Conservation (phyloP, 2,329 filamentous ascomycete species). For the Fusarium irregulare region DNA sequence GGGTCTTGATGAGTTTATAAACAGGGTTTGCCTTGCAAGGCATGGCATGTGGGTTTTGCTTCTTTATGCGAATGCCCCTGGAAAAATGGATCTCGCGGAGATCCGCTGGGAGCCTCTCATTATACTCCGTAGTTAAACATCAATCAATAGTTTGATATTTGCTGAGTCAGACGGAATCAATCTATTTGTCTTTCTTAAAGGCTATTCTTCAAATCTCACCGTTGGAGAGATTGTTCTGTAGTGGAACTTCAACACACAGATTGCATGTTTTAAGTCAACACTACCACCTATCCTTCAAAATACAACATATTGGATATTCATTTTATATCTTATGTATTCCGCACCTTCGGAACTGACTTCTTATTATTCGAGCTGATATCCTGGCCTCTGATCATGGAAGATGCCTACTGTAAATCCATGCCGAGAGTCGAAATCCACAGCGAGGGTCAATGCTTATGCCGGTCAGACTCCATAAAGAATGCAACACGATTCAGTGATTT, state of each 20-base stretch:
- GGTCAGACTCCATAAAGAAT: background rate
- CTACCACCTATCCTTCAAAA: no score
- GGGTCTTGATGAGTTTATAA: background rate
- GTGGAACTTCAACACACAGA: no score
- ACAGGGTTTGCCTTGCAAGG: background rate
- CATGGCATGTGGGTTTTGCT: background rate
- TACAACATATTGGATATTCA: no score
- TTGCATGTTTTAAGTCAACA: no score
- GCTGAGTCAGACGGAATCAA: no score
- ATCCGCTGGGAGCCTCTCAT: background rate
- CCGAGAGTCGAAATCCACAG: background rate
- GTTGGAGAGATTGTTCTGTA: no score
- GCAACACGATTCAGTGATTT: background rate
- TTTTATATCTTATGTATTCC: no score
- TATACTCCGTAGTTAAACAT: no score
- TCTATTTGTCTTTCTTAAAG: no score
- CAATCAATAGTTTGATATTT: no score
- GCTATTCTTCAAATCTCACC: fast-evolving
- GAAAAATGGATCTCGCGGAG: background rate
- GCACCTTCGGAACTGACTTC: no score
- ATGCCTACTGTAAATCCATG: background rate
- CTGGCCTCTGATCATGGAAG: background rate
- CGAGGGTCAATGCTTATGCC: background rate
- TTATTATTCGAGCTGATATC: background rate
- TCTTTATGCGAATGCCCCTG: background rate